A percentile compares a stretch with the other conserved stretches of the same genome.
Evolutionary conservation across 2,329 filamentous ascomycete genomes (phyloP).

Genomic region (Colletotrichum lupini): DNA sequence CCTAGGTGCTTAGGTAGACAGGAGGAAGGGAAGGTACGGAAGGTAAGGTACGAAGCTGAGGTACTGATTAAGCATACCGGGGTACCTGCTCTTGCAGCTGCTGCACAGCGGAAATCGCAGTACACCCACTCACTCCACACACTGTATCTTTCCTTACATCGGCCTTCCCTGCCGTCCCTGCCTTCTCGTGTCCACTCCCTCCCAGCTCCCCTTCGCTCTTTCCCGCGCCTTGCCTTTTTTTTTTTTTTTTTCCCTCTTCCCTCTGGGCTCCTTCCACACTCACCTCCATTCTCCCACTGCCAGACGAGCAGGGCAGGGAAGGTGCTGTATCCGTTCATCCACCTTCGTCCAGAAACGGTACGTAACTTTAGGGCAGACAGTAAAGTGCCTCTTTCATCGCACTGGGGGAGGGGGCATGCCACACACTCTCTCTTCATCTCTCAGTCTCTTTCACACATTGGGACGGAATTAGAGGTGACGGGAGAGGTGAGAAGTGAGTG

Average conservation of each 20-base stretch:
- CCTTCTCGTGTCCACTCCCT: neutral
- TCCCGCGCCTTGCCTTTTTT: constrained; percentile 1
- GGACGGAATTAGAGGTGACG: neutral
- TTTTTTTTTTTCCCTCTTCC: neutral
- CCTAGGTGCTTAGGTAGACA: neutral
- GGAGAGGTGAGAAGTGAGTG: neutral
- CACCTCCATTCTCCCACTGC: neutral
- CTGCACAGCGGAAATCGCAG: constrained; percentile 16
- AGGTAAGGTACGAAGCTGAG: neutral
- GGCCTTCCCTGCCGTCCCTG: neutral
- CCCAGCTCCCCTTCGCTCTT: neutral
- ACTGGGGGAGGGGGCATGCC: neutral
- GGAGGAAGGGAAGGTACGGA: neutral
- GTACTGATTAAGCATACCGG: neutral
- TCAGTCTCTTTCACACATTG: neutral
- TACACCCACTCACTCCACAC: neutral
- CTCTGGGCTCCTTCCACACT: neutral
- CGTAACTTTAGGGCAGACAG: constrained; percentile 1
- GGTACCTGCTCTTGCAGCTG: constrained; percentile 15
- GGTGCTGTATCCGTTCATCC: neutral
- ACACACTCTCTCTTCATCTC: neutral
- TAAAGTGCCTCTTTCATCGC: neutral
- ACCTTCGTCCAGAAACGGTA: constrained; percentile 21
- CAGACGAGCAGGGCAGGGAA: neutral
- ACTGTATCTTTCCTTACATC: constrained; percentile 3